Base-by-base conservation (phyloP, 805 yeast genomes). In the Teunomyces atbi region DNA sequence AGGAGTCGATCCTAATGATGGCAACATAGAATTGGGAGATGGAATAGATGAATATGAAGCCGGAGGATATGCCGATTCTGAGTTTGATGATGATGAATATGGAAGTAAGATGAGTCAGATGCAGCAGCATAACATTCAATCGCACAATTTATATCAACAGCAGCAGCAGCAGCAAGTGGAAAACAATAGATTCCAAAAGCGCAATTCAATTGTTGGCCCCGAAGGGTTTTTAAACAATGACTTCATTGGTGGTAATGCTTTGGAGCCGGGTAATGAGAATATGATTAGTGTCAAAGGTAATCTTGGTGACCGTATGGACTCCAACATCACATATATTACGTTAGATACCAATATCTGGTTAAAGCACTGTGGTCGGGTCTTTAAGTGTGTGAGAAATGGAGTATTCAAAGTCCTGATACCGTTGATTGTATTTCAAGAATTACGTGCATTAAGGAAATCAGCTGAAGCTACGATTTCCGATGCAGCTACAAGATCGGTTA, bases 311-410 rank as follows among this genome's bases (percentile, higher is more conserved):
- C 64, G 73, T 35, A 80, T 82, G 74, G 86, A 82, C 59, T 74
- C 79, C 10, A 60, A 74, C 13, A 58, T 79, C 18, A 82, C 88
- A 0, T 74, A 73, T 55, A 73, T 85, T 45, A 78, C 88, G 0
- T 68, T 86, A 46, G 95, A 86, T 63, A 86, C 94, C 1, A 86
- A 87, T 52, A 80, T 85, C 47, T 86, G 92, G 91, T 67, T 86
- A 52, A 84, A 86, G 56, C 91, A 85, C 57, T 85, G 90, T 61
- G 95, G 92, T 1, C 75, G 84, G 50, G 71, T 86, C 16, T 86
- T 76, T 66, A 86, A 86, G 60, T 80, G 88, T 54, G 77, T 84
- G 10, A 73, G 83, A 27, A 78, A 79, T 52, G 75, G 73, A 11
- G 77, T 84, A 2, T 73, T 86, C 49, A 79, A 75, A 50, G 68